Evolutionary conservation across 176 grass and related monocot genomes (phyloP), one percentile per base, ranked within the genome.

Genomic region (Coix lacrymajobi): DNA sequence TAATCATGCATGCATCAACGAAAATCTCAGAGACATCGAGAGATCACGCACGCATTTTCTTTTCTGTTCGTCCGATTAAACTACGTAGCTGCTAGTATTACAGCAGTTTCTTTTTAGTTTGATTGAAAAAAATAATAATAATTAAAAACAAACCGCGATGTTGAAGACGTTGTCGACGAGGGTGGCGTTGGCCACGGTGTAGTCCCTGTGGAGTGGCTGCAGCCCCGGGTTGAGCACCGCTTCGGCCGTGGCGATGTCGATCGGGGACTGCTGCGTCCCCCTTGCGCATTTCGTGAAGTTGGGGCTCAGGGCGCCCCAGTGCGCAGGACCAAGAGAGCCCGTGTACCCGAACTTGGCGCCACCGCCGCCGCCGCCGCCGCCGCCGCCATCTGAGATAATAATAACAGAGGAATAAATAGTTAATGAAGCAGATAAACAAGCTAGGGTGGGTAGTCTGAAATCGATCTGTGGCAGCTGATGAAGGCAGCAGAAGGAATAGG

Each of bases 131-230:
- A 11, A 11, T 3, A 0, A 7, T 0, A 49, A 1, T 2, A 19
- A 19, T 4, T 6, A 22, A 1, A 28, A 77, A 83, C 78, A 46
- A 41, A 98, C 95, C 86, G 58, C 89, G 54, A 98, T 75, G 81
- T 91, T 94, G 88, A 73, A 41, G 75, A 88, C 58, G 73, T 98
- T 93, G 87, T 93, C 92, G 63, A 93, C 61, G 20, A 98, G 86
- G 70, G 92, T 88, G n/a, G 86, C 90, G 60, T 91, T 95, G 13
- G 88, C 76, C 4, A 85, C 66, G 43, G 54, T 79, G 79, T 98
- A 98, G 39, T 93, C 57, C 82, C 90, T 78, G 48, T 76, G 38
- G 28, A 98, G 90, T 4, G 84, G 84, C 37, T 66, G 54, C 82
- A 98, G 33, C 1, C 13, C 56, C 0, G 88, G 81, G 66, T 79